A percentile compares a stretch with the other conserved stretches of the same genome.
These are phyloP conservation scores for Botrytis cinerea DNA, from an alignment of 2,329 filamentous ascomycete species.

Conservation along the genomic window DNA sequence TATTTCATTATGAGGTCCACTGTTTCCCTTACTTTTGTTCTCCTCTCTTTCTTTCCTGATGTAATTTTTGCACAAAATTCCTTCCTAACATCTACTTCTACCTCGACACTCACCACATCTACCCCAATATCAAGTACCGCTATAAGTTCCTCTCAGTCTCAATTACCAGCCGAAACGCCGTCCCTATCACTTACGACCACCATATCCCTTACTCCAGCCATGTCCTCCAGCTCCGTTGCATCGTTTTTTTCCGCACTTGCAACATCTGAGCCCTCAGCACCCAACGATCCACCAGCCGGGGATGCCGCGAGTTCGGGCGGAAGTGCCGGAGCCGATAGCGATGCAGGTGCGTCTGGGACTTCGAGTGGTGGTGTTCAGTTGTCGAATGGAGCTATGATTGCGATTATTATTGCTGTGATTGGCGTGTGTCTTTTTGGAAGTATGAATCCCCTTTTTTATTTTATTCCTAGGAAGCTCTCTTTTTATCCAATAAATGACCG, in stretches of 20 bases:
- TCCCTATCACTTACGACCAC: conserved; percentile 30
- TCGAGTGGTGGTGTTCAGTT: conserved; percentile 61
- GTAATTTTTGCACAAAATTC: conserved; percentile 33
- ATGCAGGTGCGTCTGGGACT: conserved; percentile 66
- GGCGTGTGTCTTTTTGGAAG: conserved; percentile 68
- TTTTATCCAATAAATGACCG: neutral
- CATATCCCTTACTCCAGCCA: conserved; percentile 38
- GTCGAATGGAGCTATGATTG: conserved; percentile 69
- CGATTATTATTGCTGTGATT: conserved; percentile 73
- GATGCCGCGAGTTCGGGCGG: conserved; percentile 44
- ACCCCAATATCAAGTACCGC: neutral
- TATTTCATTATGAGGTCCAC: conserved; percentile 9
- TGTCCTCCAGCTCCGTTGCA: conserved; percentile 41
- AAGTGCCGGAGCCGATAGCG: conserved; percentile 49
- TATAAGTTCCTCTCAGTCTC: neutral
- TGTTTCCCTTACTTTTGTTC: conserved; percentile 23
- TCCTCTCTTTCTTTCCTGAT: conserved; percentile 32
- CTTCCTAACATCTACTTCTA: neutral
- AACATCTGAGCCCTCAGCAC: conserved; percentile 38
- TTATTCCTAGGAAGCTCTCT: too few relatives aligned
- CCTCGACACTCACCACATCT: neutral
- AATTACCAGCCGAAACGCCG: conserved; percentile 25
- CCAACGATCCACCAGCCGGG: conserved; percentile 37
- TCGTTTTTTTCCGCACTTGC: conserved; percentile 38
- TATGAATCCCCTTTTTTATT: conserved; percentile 46